phyloP scores from a whole-genome alignment of 1,284 basidiomycete species.

The Cutaneotrichosporon sp. region DNA sequence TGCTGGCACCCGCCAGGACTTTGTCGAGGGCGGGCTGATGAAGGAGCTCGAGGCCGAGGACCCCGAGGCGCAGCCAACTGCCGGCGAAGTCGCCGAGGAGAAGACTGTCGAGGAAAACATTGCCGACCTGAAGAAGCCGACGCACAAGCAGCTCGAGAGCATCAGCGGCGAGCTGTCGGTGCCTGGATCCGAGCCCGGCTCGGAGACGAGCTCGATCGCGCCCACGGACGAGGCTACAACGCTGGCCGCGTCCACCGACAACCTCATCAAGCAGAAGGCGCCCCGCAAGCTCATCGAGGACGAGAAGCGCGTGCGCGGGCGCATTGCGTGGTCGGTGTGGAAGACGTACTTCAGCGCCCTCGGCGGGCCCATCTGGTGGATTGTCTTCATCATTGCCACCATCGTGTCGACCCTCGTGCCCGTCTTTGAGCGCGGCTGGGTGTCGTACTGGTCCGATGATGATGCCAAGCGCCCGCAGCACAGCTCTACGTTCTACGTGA shows the following conservation, averaged over 20 bases:
- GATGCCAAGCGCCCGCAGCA: slow-evolving; percentile 43
- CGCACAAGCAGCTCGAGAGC: slow-evolving; percentile 41
- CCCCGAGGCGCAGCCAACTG: slow-evolving; percentile 51
- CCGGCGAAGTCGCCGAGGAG: slow-evolving; percentile 55
- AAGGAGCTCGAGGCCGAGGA: slow-evolving; percentile 65
- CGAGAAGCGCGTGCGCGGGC: slow-evolving; percentile 80
- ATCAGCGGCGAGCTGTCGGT: slow-evolving; percentile 32
- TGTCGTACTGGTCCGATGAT: slow-evolving; percentile 58
- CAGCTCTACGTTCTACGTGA: slow-evolving; percentile 70
- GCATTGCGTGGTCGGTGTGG: slow-evolving; percentile 79
- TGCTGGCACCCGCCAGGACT: slow-evolving; percentile 67
- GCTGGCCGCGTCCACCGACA: slow-evolving; percentile 34
- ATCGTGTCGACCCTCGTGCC: slow-evolving; percentile 69
- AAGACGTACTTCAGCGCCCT: slow-evolving; percentile 64
- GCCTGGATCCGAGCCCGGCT: slow-evolving; percentile 32
- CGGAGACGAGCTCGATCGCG: slow-evolving; percentile 49
- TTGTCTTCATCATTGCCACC: slow-evolving; percentile 63
- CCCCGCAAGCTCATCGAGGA: slow-evolving; percentile 87
- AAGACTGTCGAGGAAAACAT: slow-evolving; percentile 47
- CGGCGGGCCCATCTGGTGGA: slow-evolving; percentile 60
- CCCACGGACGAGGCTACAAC: slow-evolving; percentile 28
- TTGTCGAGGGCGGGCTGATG: slow-evolving; percentile 68
- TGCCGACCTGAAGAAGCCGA: slow-evolving; percentile 32
- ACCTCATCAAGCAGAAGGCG: slow-evolving; percentile 58
- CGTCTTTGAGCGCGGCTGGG: slow-evolving; percentile 79